Evolutionary conservation across 1,139 yeast species (phyloP).

Genomic region (Hansenula lynferdii): DNA sequence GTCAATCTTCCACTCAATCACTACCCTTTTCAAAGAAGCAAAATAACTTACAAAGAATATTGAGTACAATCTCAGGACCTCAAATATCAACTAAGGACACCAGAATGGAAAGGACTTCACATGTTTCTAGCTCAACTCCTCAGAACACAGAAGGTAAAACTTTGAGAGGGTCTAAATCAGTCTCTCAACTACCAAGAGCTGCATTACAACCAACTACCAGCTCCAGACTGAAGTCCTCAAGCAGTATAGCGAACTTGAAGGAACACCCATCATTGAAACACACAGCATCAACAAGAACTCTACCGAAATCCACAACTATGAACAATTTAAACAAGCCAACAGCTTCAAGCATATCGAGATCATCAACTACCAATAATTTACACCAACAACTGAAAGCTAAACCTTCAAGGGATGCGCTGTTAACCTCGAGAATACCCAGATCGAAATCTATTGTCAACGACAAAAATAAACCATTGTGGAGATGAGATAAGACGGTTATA

Average conservation of each 20-base stretch:
- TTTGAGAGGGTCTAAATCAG: background rate
- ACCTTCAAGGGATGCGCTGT: background rate
- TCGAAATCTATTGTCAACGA: constrained; percentile 10
- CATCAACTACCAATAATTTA: constrained; percentile 13
- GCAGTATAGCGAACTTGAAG: constrained; percentile 6
- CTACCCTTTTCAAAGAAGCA: constrained; percentile 10
- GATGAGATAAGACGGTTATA: too few relatives aligned
- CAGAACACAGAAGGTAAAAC: too few relatives aligned
- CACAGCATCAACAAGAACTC: constrained; percentile 8
- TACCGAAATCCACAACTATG: constrained; percentile 19
- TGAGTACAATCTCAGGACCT: background rate
- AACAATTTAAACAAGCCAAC: constrained; percentile 17
- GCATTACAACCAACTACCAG: background rate
- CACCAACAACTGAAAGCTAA: constrained; percentile 1
- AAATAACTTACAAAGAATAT: constrained; percentile 5
- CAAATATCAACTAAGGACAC: background rate
- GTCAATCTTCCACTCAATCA: background rate
- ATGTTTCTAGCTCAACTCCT: too few relatives aligned
- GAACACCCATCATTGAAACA: constrained; percentile 7
- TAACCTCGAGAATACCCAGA: constrained; percentile 10
- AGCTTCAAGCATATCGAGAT: constrained; percentile 16
- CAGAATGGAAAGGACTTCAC: too few relatives aligned
- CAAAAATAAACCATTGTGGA: constrained; percentile 17
- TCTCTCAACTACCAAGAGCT: background rate
- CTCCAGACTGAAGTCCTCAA: constrained; percentile 3